Evolutionary conservation across 176 grass and related monocot genomes (phyloP), one percentile per base, ranked within the genome.

Genomic region (Alloteropsis semialata): DNA sequence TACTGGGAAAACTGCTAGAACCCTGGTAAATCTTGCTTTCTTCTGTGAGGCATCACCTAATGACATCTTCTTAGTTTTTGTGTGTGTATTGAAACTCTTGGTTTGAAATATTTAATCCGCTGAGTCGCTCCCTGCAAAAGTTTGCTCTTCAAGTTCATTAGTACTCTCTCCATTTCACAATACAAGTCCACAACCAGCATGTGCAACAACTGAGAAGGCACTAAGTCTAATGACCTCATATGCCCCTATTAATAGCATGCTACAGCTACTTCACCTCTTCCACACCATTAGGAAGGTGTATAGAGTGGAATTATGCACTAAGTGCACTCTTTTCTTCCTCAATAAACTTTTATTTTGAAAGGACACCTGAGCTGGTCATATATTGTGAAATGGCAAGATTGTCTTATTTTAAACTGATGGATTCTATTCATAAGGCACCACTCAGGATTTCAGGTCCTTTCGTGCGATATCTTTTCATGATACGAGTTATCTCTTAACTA

Each of bases 1-100:
- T 85, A 98, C 95, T 37, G 92, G 92, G 68, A 98, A 98, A 92
- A 98, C 96, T 62, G 92, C 92, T 58, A 89, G 92, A 92, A 95
- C 86, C 18, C 83, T 95, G 69, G 92, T 94, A 87, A 89, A 55
- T 39, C 27, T 49, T 66, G 62, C 46, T 49, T 66, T 59, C 59
- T 34, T 80, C 32, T 18, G 19, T 24, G 60, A 74, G 18, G 55
- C 58, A 48, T 63, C 15, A 22, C 44, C 3, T 73, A 65, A 50
- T 80, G 54, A 14, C 42, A 53, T 62, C 11, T 72, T 82, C 33
- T 70, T 62, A 48, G 33, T 69, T 43, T 79, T 27, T 75, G 67
- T 1, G 11, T 32, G 16, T 48, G 14, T n/a, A n/a, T 63, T 59
- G 30, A 56, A 19, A 68, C 59, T 58, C 50, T n/a, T 58, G 59